Conservation (phyloP, 192 early-diverging fungal species). For the Coemansia asiatica region DNA sequence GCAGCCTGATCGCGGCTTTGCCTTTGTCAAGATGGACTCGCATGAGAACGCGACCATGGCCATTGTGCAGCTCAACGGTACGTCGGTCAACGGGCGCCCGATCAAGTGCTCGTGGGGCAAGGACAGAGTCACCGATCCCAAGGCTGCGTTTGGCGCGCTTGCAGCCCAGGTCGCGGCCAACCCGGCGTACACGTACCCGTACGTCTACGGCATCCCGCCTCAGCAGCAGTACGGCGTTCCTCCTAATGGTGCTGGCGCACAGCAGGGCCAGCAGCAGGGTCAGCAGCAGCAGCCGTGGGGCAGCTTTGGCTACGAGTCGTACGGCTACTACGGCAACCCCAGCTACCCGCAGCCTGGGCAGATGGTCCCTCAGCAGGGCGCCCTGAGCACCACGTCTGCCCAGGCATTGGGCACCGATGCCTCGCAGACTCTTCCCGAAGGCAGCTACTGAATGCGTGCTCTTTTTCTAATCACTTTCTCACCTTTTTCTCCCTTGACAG, state of each 20-base stretch:
- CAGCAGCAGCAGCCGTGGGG: constrained; percentile 24
- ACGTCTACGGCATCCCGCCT: constrained; percentile 50
- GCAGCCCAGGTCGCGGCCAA: constrained; percentile 41
- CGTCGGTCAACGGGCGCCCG: constrained; percentile 69
- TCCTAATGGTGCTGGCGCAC: constrained; percentile 9
- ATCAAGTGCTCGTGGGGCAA: constrained; percentile 90
- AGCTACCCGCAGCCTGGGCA: constrained; percentile 50
- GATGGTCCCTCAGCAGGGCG: constrained; percentile 36
- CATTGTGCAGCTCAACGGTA: constrained; percentile 79
- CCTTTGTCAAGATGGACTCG: constrained; percentile 89
- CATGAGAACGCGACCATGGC: constrained; percentile 88
- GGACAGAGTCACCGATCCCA: constrained; percentile 63
- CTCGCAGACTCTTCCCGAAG: constrained; percentile 21
- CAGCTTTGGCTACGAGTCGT: constrained; percentile 48
- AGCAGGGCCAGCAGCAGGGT: constrained; percentile 20
- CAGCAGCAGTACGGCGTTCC: constrained; percentile 46
- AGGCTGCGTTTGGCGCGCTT: constrained; percentile 46
- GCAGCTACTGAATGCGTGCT: constrained; percentile 19
- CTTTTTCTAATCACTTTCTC: constrained; percentile 6
- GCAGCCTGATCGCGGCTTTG: constrained; percentile 89
- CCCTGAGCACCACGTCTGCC: constrained; percentile 7
- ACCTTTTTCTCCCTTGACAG: no score
- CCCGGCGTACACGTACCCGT: constrained; percentile 56
- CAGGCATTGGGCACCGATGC: constrained; percentile 19
- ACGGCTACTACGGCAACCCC: constrained; percentile 49